These are phyloP conservation scores for Didymella segeticola DNA, from an alignment of 2,329 filamentous ascomycete genomes.

Conservation along the genomic window DNA sequence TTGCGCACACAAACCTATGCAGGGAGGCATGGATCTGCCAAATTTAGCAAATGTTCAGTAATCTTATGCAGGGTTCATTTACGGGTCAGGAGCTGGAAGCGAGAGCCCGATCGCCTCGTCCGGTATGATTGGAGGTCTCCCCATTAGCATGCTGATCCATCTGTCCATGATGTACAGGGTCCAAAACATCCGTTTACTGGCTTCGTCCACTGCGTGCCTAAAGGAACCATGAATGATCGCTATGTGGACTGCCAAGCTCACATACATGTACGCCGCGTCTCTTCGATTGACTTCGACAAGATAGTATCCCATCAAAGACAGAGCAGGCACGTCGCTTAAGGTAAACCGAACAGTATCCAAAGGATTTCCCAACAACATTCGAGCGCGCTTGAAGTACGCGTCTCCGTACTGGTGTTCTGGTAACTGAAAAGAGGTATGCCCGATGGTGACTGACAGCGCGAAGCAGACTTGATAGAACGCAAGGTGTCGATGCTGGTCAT, in stretches of 20 bases:
- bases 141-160: slow-evolving; percentile 38
- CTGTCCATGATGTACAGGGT: slow-evolving; percentile 37
- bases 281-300: slow-evolving; percentile 39
- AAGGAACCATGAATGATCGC: slow-evolving; percentile 36
- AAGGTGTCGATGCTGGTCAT: slow-evolving; percentile 27
- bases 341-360: slow-evolving; percentile 35
- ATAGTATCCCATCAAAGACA: slow-evolving; percentile 37
- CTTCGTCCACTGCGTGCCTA: slow-evolving; percentile 26
- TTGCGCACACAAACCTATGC: slow-evolving; percentile 32
- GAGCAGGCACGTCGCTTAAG: slow-evolving; percentile 31
- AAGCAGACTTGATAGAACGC: slow-evolving; percentile 38
- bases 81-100: slow-evolving; percentile 30
- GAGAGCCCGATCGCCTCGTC: slow-evolving; percentile 35
- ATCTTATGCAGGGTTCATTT: slow-evolving; percentile 12
- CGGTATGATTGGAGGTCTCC: slow-evolving; percentile 32
- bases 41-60: slow-evolving; percentile 4
- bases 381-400: slow-evolving; percentile 35
- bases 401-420: slow-evolving; percentile 29
- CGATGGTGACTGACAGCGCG: slow-evolving; percentile 29
- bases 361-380: slow-evolving; percentile 35
- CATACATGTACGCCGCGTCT: slow-evolving; percentile 37
- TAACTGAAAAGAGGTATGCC: slow-evolving; percentile 18
- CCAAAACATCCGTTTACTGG: slow-evolving; percentile 31
- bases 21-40: slow-evolving; percentile 29
- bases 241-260: slow-evolving; percentile 35